Base-by-base conservation (phyloP, 176 grass and related monocot species). In the Oryza longistaminata region DNA sequence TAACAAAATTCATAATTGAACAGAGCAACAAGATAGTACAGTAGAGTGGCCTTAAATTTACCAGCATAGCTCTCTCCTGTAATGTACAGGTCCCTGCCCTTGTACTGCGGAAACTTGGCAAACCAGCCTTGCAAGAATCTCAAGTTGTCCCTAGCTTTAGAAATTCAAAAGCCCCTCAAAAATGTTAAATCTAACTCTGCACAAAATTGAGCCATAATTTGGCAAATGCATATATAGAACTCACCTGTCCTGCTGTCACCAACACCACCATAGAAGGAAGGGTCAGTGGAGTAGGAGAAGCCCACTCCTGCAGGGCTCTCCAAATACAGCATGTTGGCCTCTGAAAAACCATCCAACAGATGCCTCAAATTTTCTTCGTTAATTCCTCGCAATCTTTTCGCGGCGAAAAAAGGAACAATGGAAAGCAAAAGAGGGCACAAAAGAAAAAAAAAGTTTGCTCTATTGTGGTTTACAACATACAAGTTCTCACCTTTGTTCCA, bases 21-120 rank as follows among this genome's bases (percentile, higher is more conserved):
- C 58, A 73, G 19, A 72, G 21, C 55, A 46, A 45, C 2, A 68
- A 45, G 48, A 40, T 15, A 40, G 26, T 61, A 8, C 39, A 40
- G 43, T 29, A 82, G 66, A 53, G 44, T 70, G 64, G n/a, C 15
- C 77, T 64, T 24, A 24, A 53, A 11, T 62, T 62, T 88, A 95
- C 96, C 96, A 27, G 96, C 96, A 82, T 98, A 98, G 85, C 96
- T 98, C 82, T 98, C 96, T 60, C 96, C 96, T 21, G 96, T 88
- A 26, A 98, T 91, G 55, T 98, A 95, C 48, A 98, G 61, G 77
- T 94, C 93, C 64, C 85, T 91, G 86, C 67, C 77, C 76, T 90
- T 93, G 52, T 95, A 98, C 82, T 80, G 85, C 7, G 96, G 93
- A 88, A 98, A 98, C 80, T 89, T 98, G 48, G 80, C 86, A 60